Percentiles rank a stretch among this genome's conserved stretches.
Evolutionary conservation across 139 green algal species (phyloP).

Genomic region (Tetraselmis chui): DNA sequence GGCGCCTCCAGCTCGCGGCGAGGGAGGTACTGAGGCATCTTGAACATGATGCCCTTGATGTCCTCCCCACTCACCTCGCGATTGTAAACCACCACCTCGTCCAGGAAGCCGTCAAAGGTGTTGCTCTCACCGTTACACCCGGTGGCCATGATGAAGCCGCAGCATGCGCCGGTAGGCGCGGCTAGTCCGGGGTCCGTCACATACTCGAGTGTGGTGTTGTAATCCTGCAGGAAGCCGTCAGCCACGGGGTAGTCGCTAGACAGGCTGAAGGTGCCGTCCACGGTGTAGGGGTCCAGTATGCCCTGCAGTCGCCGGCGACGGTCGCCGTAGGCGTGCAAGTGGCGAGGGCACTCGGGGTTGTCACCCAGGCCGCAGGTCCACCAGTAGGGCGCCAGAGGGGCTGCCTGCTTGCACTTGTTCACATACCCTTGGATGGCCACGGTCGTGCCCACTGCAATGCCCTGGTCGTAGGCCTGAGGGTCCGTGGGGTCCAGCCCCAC

Average conservation of each 20-base stretch:
- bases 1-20: constrained; percentile 3
- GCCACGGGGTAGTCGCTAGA: background rate
- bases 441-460: background rate
- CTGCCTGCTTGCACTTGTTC: background rate
- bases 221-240: background rate
- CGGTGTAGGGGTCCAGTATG: background rate
- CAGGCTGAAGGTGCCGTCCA: background rate
- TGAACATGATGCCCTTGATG: constrained; percentile 17
- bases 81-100: constrained; percentile 23
- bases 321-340: background rate
- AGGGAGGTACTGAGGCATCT: constrained; percentile 9
- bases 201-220: background rate
- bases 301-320: background rate
- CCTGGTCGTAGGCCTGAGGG: background rate
- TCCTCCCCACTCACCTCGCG: constrained; percentile 5
- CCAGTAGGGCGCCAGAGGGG: background rate
- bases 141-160: constrained; percentile 13
- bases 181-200: background rate
- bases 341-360: background rate
- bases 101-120: constrained; percentile 18
- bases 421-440: background rate
- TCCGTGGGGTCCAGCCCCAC: background rate
- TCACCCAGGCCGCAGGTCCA: background rate
- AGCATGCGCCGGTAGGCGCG: constrained; percentile 13
- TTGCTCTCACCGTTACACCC: constrained; percentile 2